Evolutionary conservation across 345 rosid species (phyloP), one percentile per base, ranked within the genome.

Genomic region (Gossypium turneri): DNA sequence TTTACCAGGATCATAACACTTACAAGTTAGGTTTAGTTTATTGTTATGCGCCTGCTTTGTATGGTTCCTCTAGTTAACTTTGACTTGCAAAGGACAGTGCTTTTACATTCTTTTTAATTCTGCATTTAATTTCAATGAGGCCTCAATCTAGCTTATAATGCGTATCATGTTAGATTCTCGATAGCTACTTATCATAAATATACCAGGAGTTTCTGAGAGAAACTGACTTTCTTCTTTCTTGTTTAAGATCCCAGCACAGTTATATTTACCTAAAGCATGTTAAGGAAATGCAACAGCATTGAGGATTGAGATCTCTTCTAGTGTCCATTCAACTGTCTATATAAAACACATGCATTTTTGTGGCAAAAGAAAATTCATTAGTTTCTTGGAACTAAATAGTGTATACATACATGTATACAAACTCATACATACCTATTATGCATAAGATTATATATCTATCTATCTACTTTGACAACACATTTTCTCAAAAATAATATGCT

Each of bases 401-500:
- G 6, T 34, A 4, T 34, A 0, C 38, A 4, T 64, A 50, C 0
- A 11, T 63, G 13, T 53, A 7, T 2, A 29, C 11, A 61, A 29
- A 29, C 20, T 15, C 9, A 24, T 58, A 12, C 65, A 60, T 29
- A 29, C 8, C 2, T 61, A 29, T 29, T 27, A 29, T 61, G 61
- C 73, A 27, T 51, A 70, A 58, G 16, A 13, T 38, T 7, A 19
- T 58, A 2, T 25, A 27, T 27, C 20, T 0, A 24, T 67, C 44
- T 69, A 27, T 69, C 73, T 51, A 51, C 44, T 68, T 50, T 68
- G 44, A 68, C 44, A 20, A 69, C 74, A 58, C 53, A 41, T 66
- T 67, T 43, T 22, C 19, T 72, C 73, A 56, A 44, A 64, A 9
- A 20, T 44, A 66, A 44, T 44, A 20, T 45, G 22, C 16, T 41